These are phyloP conservation scores for Pseudogymnoascus sp. DNA, from an alignment of 2,329 filamentous ascomycete species.

Conservation along the genomic window DNA sequence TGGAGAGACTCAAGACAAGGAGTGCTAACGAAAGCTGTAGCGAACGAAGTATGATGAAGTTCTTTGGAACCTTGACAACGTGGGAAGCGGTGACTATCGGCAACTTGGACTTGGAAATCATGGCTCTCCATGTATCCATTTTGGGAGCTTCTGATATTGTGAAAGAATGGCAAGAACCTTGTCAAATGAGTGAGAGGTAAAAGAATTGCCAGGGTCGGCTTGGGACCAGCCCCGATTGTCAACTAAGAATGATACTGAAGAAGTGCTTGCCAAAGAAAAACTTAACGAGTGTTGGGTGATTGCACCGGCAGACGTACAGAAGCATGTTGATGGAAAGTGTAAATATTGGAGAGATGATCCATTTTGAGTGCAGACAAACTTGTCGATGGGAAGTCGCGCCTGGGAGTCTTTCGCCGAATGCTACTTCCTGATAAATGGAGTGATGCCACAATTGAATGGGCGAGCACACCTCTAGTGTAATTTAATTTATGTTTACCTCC, in stretches of 20 bases:
- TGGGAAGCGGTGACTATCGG: neutral
- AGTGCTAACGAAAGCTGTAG: neutral
- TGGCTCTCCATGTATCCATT: neutral
- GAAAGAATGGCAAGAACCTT: neutral
- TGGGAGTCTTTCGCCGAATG: neutral
- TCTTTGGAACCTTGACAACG: neutral
- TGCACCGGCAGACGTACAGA: neutral
- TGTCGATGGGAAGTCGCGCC: neutral
- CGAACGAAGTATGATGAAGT: neutral
- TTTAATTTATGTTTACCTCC: neutral
- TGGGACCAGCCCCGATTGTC: neutral
- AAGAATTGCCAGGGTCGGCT: neutral
- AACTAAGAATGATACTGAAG: neutral
- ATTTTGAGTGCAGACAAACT: neutral
- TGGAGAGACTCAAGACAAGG: neutral
- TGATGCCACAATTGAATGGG: neutral
- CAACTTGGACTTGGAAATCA: neutral
- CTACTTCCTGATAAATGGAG: neutral
- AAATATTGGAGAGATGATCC: neutral
- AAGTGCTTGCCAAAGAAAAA: neutral
- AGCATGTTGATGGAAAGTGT: neutral
- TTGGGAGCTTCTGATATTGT: neutral
- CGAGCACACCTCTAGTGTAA: neutral
- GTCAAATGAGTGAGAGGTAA: neutral
- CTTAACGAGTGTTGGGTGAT: conserved; percentile 1